Evolutionary conservation across 2,329 filamentous ascomycete genomes (phyloP), one percentile per base, ranked within the genome.

Genomic region (Claviceps humidiphila): DNA sequence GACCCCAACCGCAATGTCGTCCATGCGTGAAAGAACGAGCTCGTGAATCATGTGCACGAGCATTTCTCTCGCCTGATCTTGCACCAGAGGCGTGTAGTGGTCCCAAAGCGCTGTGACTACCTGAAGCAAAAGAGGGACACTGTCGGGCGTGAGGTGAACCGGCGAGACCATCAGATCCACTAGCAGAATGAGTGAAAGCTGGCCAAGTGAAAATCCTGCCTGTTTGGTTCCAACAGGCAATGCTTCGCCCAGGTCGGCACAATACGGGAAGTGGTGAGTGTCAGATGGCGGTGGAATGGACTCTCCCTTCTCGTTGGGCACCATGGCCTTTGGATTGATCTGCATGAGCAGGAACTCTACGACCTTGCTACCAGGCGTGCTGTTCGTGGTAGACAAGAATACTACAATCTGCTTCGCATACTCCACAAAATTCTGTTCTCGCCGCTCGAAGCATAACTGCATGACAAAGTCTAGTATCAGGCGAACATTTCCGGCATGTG

Each of bases 371-470:
- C 90, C 90, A 2, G 90, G 64, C 69, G 85, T 62, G 78, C 72
- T 78, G 56, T 73, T 76, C 0, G 77, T 95, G 58, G 88, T 93
- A 0, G 93, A 94, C 5, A 98, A 68, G 65, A 96, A 97, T 0
- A 98, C 94, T 16, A 97, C 89, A 50, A 98, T 93, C 66, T 98
- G 93, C 71, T 97, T 98, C 5, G 91, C 91, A 63, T 94, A 95
- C 60, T 96, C 89, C 52, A 98, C 91, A 66, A 96, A 98, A 60
- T 96, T 97, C 62, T 98, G 93, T 66, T 98, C 94, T 48, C 91
- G 83, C 37, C 91, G 83, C 61, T 98, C 93, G 11, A 98, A 73
- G 60, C 93, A 98, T 4, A 97, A 77, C 30, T 83, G 84, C 68
- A 98, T 97, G 67, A 98, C 93, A 63, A 98, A 98, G 65, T 97